Evolutionary conservation across 257 asterid genomes (phyloP).

Genomic region (Handroanthus guayacan): DNA sequence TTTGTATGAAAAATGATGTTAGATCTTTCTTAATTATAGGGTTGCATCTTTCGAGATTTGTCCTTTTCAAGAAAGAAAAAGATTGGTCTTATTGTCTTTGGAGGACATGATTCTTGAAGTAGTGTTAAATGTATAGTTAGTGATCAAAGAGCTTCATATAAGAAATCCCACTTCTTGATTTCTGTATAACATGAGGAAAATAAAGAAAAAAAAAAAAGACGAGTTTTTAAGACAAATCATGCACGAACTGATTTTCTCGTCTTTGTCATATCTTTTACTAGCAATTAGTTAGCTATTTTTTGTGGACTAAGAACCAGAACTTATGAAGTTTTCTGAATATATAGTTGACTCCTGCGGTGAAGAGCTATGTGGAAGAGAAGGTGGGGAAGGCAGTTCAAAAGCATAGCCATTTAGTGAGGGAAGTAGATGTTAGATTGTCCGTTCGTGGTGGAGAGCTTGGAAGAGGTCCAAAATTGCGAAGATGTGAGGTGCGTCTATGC

Average conservation of each 20-base stretch:
- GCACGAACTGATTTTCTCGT: conserved; percentile 9
- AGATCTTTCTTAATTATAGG: conserved; percentile 5
- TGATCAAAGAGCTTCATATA: not conserved
- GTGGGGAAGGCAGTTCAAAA: conserved; percentile 87
- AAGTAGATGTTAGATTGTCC: conserved; percentile 89
- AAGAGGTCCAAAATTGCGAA: conserved; percentile 82
- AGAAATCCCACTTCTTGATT: not conserved
- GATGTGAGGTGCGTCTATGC: conserved; percentile 74
- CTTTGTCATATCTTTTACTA: not conserved
- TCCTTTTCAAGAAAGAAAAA: not conserved
- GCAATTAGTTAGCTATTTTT: not conserved
- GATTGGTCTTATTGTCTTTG: not conserved
- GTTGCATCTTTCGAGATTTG: not conserved
- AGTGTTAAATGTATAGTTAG: conserved; percentile 1
- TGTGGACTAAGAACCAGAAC: not conserved
- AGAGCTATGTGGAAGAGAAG: conserved; percentile 85
- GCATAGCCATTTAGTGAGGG: conserved; percentile 90
- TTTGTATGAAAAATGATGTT: not conserved
- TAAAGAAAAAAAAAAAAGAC: not conserved
- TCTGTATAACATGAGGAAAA: not conserved
- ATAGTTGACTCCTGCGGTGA: conserved; percentile 79
- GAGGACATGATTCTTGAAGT: not conserved
- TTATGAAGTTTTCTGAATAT: conserved; percentile 24
- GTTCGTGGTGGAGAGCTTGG: conserved; percentile 94
- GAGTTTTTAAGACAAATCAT: not conserved